These are phyloP conservation scores for Trametes cubensis DNA, from an alignment of 768 basidiomycete genomes.

Conservation along the genomic window DNA sequence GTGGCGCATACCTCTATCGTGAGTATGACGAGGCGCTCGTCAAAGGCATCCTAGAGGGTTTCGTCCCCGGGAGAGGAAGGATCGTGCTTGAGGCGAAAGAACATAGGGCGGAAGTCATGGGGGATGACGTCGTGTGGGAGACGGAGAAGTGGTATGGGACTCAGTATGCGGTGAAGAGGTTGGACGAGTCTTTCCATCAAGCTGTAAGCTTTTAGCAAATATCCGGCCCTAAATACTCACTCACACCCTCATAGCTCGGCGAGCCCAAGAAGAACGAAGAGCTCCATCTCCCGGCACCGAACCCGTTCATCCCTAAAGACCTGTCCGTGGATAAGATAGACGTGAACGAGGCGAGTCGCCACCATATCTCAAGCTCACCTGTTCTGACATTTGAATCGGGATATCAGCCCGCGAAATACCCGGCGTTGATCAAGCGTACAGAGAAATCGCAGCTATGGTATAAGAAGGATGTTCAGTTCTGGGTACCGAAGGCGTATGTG, in stretches of 20 bases:
- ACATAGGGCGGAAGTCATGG: constrained; percentile 34
- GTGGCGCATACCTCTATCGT: constrained; percentile 17
- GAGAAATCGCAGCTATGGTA: constrained; percentile 48
- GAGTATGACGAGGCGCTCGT: constrained; percentile 28
- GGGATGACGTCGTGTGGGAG: constrained; percentile 30
- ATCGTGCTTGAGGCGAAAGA: constrained; percentile 45
- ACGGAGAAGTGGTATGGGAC: constrained; percentile 57
- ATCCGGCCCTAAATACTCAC: neutral
- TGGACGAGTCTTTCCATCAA: constrained; percentile 38
- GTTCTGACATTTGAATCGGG: neutral
- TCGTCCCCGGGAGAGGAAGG: constrained; percentile 38
- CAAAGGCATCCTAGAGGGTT: constrained; percentile 26
- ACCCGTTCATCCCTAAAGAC: constrained; percentile 53
- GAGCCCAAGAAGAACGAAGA: constrained; percentile 33
- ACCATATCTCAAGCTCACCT: too few species aligned
- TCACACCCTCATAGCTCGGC: constrained; percentile 18
- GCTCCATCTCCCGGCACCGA: constrained; percentile 48
- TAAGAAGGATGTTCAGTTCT: constrained; percentile 63
- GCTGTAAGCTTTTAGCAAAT: constrained; percentile 24
- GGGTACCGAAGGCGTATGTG: constrained; percentile 51
- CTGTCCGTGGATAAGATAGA: constrained; percentile 46
- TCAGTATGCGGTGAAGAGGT: constrained; percentile 43
- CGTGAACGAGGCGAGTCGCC: constrained; percentile 29
- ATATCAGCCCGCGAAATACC: constrained; percentile 41
- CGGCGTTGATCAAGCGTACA: constrained; percentile 41